A percentile compares a stretch with the other conserved stretches of the same genome.
Conservation (phyloP, 495 filamentous ascomycete genomes). For the Pseudomonodictys pantanalensis region DNA sequence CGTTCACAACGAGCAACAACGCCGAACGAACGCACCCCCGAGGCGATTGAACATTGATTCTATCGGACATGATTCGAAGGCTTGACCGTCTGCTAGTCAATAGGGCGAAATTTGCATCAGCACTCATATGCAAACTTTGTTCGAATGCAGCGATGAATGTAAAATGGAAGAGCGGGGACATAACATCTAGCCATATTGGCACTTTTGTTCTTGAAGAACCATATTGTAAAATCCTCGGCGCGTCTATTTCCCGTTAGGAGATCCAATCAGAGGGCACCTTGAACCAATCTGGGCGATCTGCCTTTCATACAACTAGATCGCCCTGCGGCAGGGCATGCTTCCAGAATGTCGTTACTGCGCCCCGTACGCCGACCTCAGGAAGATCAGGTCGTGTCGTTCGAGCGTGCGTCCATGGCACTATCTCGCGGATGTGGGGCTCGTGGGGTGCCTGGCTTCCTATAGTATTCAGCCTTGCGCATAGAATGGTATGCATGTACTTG, state of each 20-base stretch:
- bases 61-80: background rate
- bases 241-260: constrained; percentile 21
- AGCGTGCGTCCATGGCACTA: too few relatives aligned
- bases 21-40: background rate
- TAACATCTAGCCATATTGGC: background rate
- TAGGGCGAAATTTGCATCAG: too few relatives aligned
- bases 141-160: too few relatives aligned
- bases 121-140: too few relatives aligned
- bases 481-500: too few relatives aligned
- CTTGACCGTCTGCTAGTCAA: too few relatives aligned
- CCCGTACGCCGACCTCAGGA: background rate
- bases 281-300: constrained; percentile 25
- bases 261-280: constrained; percentile 2
- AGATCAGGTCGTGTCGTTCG: too few relatives aligned
- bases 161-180: background rate
- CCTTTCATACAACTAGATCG: constrained; percentile 6
- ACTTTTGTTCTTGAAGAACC: background rate
- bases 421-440: too few relatives aligned
- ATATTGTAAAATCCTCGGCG: constrained; percentile 8
- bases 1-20: background rate
- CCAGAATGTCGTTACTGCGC: background rate
- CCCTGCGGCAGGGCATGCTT: background rate
- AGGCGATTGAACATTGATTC: background rate
- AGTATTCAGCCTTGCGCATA: too few relatives aligned
- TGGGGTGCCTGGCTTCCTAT: too few relatives aligned